Percentiles rank a stretch among this genome's conserved stretches.
phyloP scores from a whole-genome alignment of 106 monocot genomes.

The Dendrobium nobile region DNA sequence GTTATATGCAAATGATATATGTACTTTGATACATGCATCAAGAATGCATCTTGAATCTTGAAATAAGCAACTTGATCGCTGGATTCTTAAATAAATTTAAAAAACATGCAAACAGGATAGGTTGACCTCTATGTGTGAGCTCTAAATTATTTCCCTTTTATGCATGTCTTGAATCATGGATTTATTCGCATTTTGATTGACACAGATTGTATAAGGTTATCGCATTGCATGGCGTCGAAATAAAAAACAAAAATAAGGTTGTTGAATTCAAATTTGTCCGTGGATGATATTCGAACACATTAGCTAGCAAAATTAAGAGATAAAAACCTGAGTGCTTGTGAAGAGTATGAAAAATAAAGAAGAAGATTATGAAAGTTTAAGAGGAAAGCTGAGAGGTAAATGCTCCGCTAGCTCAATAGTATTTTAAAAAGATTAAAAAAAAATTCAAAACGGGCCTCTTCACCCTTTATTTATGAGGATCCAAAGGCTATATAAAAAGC shows the following conservation, averaged over 20 bases:
- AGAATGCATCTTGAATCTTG: neutral
- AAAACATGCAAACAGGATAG: neutral
- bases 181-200: neutral
- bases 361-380: too few relatives aligned
- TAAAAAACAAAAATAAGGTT: neutral
- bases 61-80: neutral
- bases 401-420: too few relatives aligned
- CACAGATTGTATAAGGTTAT: neutral
- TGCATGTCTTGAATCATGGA: neutral
- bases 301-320: too few relatives aligned
- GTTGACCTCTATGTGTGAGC: neutral
- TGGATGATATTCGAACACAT: too few relatives aligned
- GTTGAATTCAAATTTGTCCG: too few relatives aligned
- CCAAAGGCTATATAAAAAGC: too few relatives aligned
- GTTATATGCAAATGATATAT: neutral
- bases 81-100: neutral
- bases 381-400: too few relatives aligned
- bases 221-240: neutral
- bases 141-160: neutral
- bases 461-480: too few relatives aligned
- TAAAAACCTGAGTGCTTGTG: too few relatives aligned
- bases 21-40: neutral
- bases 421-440: too few relatives aligned
- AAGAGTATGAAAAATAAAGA: too few relatives aligned
- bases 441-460: too few relatives aligned